phyloP scores from a whole-genome alignment of 2,329 filamentous ascomycete genomes.

The Ascosphaera pollenicola region DNA sequence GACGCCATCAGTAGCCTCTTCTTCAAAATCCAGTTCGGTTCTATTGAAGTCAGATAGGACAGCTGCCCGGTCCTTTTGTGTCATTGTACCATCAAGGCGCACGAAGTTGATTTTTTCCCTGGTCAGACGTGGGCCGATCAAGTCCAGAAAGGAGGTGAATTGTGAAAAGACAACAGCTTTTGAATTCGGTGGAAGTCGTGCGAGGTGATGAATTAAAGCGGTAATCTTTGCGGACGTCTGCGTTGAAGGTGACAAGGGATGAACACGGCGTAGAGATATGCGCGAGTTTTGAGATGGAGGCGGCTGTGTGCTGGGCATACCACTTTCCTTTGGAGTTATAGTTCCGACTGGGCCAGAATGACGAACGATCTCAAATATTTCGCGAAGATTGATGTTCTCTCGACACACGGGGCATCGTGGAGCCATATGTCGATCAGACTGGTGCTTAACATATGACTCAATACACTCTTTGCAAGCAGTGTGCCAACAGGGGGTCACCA shows the following conservation, averaged over 20 bases:
- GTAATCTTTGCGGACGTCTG: conserved; percentile 64
- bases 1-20: conserved; percentile 15
- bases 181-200: conserved; percentile 42
- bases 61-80: conserved; percentile 60
- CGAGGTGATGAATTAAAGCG: conserved; percentile 54
- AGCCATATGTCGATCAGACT: conserved; percentile 50
- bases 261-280: conserved; percentile 38
- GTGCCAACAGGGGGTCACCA: conserved; percentile 94
- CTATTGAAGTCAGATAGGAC: conserved; percentile 52
- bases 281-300: conserved; percentile 19
- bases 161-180: conserved; percentile 94
- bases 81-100: conserved; percentile 80
- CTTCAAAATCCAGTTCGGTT: conserved; percentile 16
- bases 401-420: conserved; percentile 85
- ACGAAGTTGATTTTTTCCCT: conserved; percentile 54
- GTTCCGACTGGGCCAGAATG: conserved; percentile 24
- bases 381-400: conserved; percentile 54
- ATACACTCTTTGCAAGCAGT: conserved; percentile 88
- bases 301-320: conserved; percentile 14
- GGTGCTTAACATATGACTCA: conserved; percentile 73
- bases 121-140: conserved; percentile 63
- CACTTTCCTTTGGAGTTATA: no score
- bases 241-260: conserved; percentile 36
- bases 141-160: conserved; percentile 85
- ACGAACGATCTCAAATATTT: conserved; percentile 80